These are phyloP conservation scores for Thelonectria blattea DNA, from an alignment of 2,329 filamentous ascomycete genomes.

Conservation along the genomic window DNA sequence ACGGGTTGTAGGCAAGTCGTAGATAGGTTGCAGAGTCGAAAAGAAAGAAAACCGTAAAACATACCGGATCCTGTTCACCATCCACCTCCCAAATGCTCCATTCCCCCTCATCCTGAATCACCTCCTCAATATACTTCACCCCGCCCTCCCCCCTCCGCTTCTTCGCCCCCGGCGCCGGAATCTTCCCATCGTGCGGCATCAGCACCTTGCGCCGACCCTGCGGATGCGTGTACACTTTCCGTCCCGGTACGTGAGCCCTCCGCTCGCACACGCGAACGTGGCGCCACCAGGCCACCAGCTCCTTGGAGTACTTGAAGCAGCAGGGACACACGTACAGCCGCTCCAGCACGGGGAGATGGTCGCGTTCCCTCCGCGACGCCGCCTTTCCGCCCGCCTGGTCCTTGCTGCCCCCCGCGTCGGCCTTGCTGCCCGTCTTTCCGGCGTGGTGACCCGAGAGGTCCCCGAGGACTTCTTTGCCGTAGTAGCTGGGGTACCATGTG, in stretches of 20 bases:
- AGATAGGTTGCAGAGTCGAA: no score
- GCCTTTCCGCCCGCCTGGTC: slow-evolving; percentile 27
- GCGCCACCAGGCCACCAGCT: slow-evolving; percentile 62
- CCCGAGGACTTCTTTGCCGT: slow-evolving; percentile 73
- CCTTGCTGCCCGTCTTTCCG: slow-evolving; percentile 37
- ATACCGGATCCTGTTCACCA: slow-evolving; percentile 78
- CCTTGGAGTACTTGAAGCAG: slow-evolving; percentile 90
- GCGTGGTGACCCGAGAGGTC: slow-evolving; percentile 48
- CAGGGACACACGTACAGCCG: slow-evolving; percentile 85
- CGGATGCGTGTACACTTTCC: slow-evolving; percentile 74
- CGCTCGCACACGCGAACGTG: slow-evolving; percentile 65
- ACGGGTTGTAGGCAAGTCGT: neutral
- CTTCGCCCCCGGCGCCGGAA: slow-evolving; percentile 41
- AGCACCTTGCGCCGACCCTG: slow-evolving; percentile 50
- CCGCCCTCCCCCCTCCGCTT: slow-evolving; percentile 46
- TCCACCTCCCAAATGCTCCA: slow-evolving; percentile 94
- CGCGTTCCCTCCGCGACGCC: slow-evolving; percentile 43
- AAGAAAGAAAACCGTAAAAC: slow-evolving; percentile 34
- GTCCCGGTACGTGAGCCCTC: slow-evolving; percentile 63
- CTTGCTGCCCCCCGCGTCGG: slow-evolving; percentile 9
- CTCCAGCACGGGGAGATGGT: slow-evolving; percentile 59
- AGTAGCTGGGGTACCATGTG: slow-evolving; percentile 93
- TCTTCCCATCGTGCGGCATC: slow-evolving; percentile 42
- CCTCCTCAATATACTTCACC: slow-evolving; percentile 49
- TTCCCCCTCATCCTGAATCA: slow-evolving; percentile 67